Conservation (phyloP, 768 basidiomycete species). For the Boletus reticuloceps region DNA sequence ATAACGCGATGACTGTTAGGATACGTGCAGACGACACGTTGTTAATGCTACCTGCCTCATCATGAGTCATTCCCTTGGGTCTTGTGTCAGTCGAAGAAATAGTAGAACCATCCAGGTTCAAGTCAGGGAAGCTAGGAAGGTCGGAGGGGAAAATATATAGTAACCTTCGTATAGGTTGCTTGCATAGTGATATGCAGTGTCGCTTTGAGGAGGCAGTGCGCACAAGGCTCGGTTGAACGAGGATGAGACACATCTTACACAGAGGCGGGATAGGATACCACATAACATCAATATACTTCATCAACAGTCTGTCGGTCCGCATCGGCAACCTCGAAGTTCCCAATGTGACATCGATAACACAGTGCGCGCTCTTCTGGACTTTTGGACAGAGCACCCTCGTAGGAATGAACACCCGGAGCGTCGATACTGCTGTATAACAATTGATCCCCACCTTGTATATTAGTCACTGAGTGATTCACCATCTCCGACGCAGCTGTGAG, state of each 20-base stretch:
- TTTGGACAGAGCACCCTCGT: constrained; percentile 20
- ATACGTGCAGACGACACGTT: too few species aligned
- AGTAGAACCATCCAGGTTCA: constrained; percentile 5
- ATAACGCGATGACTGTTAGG: too few species aligned
- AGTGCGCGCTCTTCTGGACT: constrained; percentile 21
- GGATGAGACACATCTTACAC: constrained; percentile 11
- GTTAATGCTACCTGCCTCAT: too few species aligned
- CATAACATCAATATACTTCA: constrained; percentile 28
- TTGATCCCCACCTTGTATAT: background rate
- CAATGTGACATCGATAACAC: constrained; percentile 27
- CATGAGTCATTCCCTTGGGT: constrained; percentile 33
- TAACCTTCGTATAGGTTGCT: constrained; percentile 24
- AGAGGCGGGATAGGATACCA: constrained; percentile 24
- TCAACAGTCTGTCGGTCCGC: constrained; percentile 17
- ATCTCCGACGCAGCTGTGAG: constrained; percentile 18
- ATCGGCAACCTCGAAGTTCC: constrained; percentile 26
- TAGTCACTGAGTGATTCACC: background rate
- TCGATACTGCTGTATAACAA: constrained; percentile 17
- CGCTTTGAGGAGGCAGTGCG: background rate
- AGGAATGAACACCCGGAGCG: constrained; percentile 31
- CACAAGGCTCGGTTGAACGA: background rate
- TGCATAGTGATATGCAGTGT: constrained; percentile 20
- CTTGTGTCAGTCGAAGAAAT: background rate
- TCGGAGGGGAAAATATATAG: background rate
- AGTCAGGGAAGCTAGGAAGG: background rate